Evolutionary conservation across 2,329 filamentous ascomycete species (phyloP).

Genomic region (Pestalotiopsis sp.): DNA sequence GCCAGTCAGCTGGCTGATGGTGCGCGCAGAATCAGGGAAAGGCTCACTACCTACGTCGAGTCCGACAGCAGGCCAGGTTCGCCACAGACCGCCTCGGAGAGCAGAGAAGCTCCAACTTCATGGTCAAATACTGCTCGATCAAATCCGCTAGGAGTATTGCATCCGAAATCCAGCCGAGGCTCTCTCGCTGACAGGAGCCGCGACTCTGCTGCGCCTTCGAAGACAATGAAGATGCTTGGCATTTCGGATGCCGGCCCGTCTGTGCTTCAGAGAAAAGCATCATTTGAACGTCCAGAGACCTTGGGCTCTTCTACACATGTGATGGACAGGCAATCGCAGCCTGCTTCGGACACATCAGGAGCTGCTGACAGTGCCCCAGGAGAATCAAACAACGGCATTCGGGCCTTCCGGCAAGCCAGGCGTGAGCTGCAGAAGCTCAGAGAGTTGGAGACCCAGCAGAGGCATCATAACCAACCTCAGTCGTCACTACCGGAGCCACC

Average conservation of each 20-base stretch:
- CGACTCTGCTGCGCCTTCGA: conserved; percentile 45
- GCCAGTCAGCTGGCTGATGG: conserved; percentile 72
- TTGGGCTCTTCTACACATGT: conserved; percentile 17
- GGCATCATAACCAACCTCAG: conserved; percentile 36
- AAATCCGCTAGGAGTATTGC: conserved; percentile 66
- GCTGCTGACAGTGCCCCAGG: conserved; percentile 17
- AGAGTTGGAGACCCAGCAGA: conserved; percentile 51
- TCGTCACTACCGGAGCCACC: conserved; percentile 22
- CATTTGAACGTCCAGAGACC: conserved; percentile 14
- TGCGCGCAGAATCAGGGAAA: conserved; percentile 72
- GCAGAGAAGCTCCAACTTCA: conserved; percentile 31
- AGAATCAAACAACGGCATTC: conserved; percentile 51
- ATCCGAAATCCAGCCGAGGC: conserved; percentile 68
- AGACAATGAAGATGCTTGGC: conserved; percentile 64
- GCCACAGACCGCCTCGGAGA: conserved; percentile 37
- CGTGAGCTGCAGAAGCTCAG: conserved; percentile 59
- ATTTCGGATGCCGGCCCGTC: conserved; percentile 46
- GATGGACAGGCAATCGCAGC: background rate
- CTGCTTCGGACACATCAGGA: conserved; percentile 14
- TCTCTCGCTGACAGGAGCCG: conserved; percentile 56
- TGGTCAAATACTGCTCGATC: conserved; percentile 38
- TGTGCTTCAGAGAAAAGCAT: conserved; percentile 13
- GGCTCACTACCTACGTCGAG: conserved; percentile 70
- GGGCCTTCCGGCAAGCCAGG: conserved; percentile 59
- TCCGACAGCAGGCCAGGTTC: conserved; percentile 56